Percentiles rank a stretch among this genome's conserved stretches.
These are phyloP conservation scores for Alternaria conjuncta DNA, from an alignment of 2,329 filamentous ascomycete genomes.

Conservation along the genomic window DNA sequence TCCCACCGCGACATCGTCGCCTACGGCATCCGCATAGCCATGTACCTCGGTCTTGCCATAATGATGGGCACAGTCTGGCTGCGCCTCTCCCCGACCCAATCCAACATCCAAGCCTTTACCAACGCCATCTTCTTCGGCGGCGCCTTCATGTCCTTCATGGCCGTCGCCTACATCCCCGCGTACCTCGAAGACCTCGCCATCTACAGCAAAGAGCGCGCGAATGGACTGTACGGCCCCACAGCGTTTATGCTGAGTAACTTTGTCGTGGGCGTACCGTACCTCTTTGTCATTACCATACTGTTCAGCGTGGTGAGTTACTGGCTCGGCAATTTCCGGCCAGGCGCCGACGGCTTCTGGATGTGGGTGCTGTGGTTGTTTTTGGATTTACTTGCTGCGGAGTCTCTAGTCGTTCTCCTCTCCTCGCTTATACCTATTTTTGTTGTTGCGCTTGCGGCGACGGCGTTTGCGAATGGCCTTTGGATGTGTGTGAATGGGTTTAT, in stretches of 20 bases:
- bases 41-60: slow-evolving; percentile 81
- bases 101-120: slow-evolving; percentile 79
- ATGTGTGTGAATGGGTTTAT: slow-evolving; percentile 87
- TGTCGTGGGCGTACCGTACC: slow-evolving; percentile 78
- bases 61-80: slow-evolving; percentile 92
- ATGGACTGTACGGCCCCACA: slow-evolving; percentile 78
- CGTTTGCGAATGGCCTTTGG: slow-evolving; percentile 88
- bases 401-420: slow-evolving; percentile 78
- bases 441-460: slow-evolving; percentile 76
- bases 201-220: slow-evolving; percentile 78
- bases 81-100: slow-evolving; percentile 70
- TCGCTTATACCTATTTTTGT: slow-evolving; percentile 80
- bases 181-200: slow-evolving; percentile 79
- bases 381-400: slow-evolving; percentile 81
- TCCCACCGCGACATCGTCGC: slow-evolving; percentile 82
- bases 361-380: slow-evolving; percentile 87
- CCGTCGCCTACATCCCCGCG: slow-evolving; percentile 80
- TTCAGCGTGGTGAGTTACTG: slow-evolving; percentile 82
- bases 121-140: slow-evolving; percentile 73
- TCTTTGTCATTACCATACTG: slow-evolving; percentile 77
- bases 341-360: slow-evolving; percentile 71
- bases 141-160: slow-evolving; percentile 62
- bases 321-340: slow-evolving; percentile 76
- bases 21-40: slow-evolving; percentile 80
- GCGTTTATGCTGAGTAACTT: slow-evolving; percentile 81